A percentile compares a stretch with the other conserved stretches of the same genome.
These are phyloP conservation scores for Metroxylon sagu DNA, from an alignment of 176 grass and related monocot species.

Conservation along the genomic window DNA sequence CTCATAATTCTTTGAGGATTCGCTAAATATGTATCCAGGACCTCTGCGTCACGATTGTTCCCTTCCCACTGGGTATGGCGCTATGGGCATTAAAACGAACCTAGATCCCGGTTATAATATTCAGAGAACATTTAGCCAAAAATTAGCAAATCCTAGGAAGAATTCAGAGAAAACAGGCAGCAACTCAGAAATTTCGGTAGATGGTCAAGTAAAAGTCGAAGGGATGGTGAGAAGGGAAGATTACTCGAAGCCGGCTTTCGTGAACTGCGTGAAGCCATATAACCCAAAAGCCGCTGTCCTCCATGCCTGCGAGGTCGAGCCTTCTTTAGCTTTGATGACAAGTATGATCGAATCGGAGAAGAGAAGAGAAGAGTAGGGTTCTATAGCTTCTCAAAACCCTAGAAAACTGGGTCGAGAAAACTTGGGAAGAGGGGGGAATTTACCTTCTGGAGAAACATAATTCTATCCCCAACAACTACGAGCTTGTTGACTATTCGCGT, in stretches of 20 bases:
- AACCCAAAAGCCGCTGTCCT: constrained; percentile 70
- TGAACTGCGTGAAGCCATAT: constrained; percentile 90
- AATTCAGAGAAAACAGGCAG: too few relatives aligned
- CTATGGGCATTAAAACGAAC: too few relatives aligned
- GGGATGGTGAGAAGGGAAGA: not conserved
- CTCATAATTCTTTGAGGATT: too few relatives aligned
- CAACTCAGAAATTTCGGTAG: not conserved
- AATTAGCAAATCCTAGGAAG: too few relatives aligned
- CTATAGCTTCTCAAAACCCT: not conserved
- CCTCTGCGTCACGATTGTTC: too few relatives aligned
- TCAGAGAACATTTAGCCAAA: too few relatives aligned
- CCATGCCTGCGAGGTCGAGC: constrained; percentile 51
- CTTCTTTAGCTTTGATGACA: not conserved
- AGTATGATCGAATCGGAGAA: not conserved
- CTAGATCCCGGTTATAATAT: too few relatives aligned
- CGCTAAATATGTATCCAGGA: too few relatives aligned
- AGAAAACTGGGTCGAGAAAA: not conserved
- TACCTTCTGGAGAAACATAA: constrained; percentile 77
- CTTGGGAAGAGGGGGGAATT: not conserved
- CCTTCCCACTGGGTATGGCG: too few relatives aligned
- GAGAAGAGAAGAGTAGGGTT: not conserved
- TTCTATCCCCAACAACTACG: too few relatives aligned
- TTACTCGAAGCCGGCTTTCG: constrained; percentile 84
- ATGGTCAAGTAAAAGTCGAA: not conserved
- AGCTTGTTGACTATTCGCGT: too few relatives aligned